phyloP scores from a whole-genome alignment of 2,329 filamentous ascomycete species.

The Fusarium protoensiforme region DNA sequence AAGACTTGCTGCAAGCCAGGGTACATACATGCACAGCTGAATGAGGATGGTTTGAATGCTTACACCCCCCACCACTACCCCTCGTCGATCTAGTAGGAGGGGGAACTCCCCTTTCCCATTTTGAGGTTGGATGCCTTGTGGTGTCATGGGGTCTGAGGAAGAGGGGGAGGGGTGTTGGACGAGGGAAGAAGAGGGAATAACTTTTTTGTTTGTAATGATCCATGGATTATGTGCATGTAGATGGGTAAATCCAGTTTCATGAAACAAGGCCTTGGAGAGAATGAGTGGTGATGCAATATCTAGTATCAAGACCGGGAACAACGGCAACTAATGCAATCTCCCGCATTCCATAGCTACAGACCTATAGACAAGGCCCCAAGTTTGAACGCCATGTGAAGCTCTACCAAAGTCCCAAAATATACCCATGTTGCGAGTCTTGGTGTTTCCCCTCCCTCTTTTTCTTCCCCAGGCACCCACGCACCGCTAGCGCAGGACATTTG shows the following conservation, averaged over 20 bases:
- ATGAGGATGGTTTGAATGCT: neutral
- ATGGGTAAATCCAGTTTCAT: neutral
- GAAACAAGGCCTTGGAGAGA: neutral
- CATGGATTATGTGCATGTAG: neutral
- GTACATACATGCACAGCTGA: neutral
- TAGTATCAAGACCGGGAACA: neutral
- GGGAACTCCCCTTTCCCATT: neutral
- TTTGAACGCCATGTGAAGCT: slow-evolving; percentile 9
- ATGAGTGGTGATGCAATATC: neutral
- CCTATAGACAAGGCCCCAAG: neutral
- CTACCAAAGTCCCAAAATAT: slow-evolving; percentile 31
- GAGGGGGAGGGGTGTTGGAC: slow-evolving; percentile 2
- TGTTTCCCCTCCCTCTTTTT: slow-evolving; percentile 9
- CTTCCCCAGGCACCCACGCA: neutral
- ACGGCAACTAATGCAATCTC: neutral
- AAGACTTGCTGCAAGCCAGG: neutral
- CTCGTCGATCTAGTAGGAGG: neutral
- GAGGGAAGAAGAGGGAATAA: slow-evolving; percentile 6
- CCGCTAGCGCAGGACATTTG: neutral
- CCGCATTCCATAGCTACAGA: neutral
- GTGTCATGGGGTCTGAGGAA: slow-evolving; percentile 23
- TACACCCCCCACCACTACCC: neutral
- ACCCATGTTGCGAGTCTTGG: slow-evolving; percentile 26
- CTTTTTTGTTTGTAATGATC: neutral
- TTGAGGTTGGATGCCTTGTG: slow-evolving; percentile 19